Evolutionary conservation across 1,139 yeast species (phyloP).

Genomic region (Kurtzmaniella quercitrusa): DNA sequence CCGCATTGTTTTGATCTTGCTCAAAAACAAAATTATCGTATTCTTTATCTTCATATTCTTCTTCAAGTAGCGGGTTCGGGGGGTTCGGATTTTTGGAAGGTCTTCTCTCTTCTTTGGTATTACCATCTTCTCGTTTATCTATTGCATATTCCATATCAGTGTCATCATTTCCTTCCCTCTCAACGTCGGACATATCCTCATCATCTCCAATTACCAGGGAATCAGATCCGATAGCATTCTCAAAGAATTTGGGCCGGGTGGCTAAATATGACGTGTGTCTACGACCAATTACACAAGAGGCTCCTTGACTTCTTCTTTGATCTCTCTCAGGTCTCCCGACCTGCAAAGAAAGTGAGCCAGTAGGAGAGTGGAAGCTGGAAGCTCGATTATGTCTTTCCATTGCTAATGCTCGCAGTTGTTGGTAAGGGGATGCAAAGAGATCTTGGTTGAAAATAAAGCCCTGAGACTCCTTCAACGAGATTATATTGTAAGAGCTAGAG

Average conservation of each 20-base stretch:
- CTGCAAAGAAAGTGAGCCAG: constrained; percentile 6
- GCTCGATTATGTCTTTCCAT: constrained; percentile 32
- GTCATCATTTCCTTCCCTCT: constrained; percentile 12
- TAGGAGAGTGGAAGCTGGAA: constrained; percentile 16
- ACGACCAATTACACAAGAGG: constrained; percentile 10
- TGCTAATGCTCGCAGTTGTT: constrained; percentile 48
- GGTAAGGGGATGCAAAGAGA: constrained; percentile 63
- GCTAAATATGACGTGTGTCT: constrained; percentile 34
- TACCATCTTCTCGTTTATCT: constrained; percentile 6
- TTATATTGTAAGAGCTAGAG: constrained; percentile 30
- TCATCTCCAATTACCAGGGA: constrained; percentile 9
- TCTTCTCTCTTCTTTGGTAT: constrained; percentile 7
- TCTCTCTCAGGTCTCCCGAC: background rate
- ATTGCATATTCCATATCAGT: constrained; percentile 16
- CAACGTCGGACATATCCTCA: constrained; percentile 7
- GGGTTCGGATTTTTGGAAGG: background rate
- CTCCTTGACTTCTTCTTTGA: background rate
- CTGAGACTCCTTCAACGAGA: constrained; percentile 59
- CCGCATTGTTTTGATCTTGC: constrained; percentile 3
- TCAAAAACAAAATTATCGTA: constrained; percentile 6
- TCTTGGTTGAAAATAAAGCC: constrained; percentile 76
- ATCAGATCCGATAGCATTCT: constrained; percentile 5
- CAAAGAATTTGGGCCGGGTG: constrained; percentile 21
- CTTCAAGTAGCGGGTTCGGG: background rate
- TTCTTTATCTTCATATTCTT: background rate